Percentiles rank a stretch among this genome's conserved stretches.
These are phyloP conservation scores for Citrus trifoliata DNA, from an alignment of 345 rosid species.

Conservation along the genomic window DNA sequence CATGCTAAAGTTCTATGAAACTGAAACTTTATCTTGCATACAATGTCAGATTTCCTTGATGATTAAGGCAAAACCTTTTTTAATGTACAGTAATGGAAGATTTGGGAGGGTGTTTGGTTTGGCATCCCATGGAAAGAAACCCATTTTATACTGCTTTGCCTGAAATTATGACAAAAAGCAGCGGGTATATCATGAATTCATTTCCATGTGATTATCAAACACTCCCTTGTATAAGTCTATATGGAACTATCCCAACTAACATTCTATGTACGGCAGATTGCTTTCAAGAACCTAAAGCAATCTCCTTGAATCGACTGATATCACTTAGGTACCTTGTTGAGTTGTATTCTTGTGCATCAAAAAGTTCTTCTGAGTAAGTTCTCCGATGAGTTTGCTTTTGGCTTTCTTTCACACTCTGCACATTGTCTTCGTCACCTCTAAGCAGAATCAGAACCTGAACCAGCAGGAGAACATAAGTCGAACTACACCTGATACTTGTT, in stretches of 20 bases:
- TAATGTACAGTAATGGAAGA: constrained; percentile 6
- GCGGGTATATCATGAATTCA: not conserved
- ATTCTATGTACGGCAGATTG: not conserved
- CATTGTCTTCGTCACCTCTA: constrained; percentile 47
- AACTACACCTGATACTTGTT: not conserved
- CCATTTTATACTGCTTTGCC: constrained; percentile 21
- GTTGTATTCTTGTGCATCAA: constrained; percentile 74
- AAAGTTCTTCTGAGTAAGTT: constrained; percentile 66
- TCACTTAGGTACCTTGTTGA: constrained; percentile 60
- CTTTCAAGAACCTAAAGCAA: constrained; percentile 56
- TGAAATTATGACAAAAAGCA: constrained; percentile 31
- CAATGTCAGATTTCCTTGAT: not conserved
- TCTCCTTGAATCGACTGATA: constrained; percentile 50
- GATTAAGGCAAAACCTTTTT: constrained; percentile 6
- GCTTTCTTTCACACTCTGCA: constrained; percentile 25
- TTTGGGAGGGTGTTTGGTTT: constrained; percentile 2
- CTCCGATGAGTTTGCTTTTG: constrained; percentile 38
- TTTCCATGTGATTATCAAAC: constrained; percentile 4
- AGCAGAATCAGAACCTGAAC: constrained; percentile 69
- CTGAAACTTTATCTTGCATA: not conserved
- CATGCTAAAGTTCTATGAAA: constrained; percentile 1
- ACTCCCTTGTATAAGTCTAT: constrained; percentile 3
- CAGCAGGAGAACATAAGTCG: not conserved
- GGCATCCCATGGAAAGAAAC: constrained; percentile 10
- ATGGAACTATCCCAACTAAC: not conserved